Evolutionary conservation across 495 filamentous ascomycete genomes (phyloP), one percentile per base, ranked within the genome.

Genomic region (Thozetella sp.): DNA sequence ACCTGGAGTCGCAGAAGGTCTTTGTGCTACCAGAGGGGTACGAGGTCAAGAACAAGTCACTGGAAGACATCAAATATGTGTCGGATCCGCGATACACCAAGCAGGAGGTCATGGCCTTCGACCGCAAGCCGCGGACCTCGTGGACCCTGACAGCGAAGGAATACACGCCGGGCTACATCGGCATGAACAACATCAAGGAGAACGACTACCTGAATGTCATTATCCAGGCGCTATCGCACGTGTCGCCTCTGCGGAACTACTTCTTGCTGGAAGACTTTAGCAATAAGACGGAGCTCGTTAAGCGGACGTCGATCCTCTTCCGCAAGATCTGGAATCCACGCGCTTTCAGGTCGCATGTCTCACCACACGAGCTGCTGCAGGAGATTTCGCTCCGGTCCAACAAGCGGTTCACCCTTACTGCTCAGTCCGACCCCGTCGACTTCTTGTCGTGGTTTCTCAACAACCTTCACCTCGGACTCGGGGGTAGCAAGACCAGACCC

Each of bases 141-240:
- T 93, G 86, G 85, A 93, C 97, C 64, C 79, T 98, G 20, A 77
- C 77, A 19, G 91, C 90, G 34, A 89, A 88, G 67, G 87, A 89
- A 71, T 99, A 98, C 72, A 87, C 88, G 62, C 95, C 92, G 62
- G 92, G 95, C 2, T 99, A 97, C 70, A 93, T 99, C 61, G 95
- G 95, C 60, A 93, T 99, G 89, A 98, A 99, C 79, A 97, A 99
- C 72, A 98, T 99, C 80, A 99, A 99, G 72, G 92, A 92, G 52
- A 99, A 99, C 75, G 95, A 99, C 75, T 99, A 98, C 74, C 82
- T 98, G 64, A 99, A 99, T 68, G 94, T 97, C 6, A 86, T 97
- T 6, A 87, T 95, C n/a, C 96, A 99, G 67, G 87, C 95, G 13
- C 82, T 99, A 15, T 88, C 93, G 1, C 95, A 99, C 75, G 91